Evolutionary conservation across 768 basidiomycete species (phyloP).

Genomic region (Rhodotorula sphaerocarpa): DNA sequence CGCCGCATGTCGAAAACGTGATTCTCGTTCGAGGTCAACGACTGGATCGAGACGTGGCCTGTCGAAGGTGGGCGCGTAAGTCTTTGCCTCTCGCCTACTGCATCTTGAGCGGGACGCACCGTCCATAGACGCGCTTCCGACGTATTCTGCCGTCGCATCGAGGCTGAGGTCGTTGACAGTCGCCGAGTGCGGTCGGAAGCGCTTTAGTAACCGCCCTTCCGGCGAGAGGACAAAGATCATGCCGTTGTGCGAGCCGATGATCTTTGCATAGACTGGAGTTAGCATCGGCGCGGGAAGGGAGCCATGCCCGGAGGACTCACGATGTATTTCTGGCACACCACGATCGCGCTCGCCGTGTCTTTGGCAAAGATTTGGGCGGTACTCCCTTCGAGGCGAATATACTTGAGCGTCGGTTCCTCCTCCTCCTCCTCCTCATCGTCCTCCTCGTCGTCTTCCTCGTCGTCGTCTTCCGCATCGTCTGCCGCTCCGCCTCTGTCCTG

Average conservation of each 20-base stretch:
- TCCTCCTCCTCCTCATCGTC: conserved; percentile 56
- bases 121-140: conserved; percentile 87
- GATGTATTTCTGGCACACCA: conserved; percentile 63
- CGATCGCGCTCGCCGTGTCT: conserved; percentile 77
- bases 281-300: background rate
- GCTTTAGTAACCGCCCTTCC: conserved; percentile 71
- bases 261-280: conserved; percentile 52
- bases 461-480: conserved; percentile 2
- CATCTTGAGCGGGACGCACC: no score
- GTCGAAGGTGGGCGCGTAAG: background rate
- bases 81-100: no score
- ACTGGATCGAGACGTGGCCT: conserved; percentile 88
- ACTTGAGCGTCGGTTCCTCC: conserved; percentile 81
- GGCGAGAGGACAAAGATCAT: conserved; percentile 77
- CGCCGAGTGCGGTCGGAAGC: conserved; percentile 80
- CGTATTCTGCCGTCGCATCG: conserved; percentile 75
- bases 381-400: conserved; percentile 66
- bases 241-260: conserved; percentile 85
- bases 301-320: conserved; percentile 46
- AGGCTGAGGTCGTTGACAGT: conserved; percentile 76
- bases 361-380: conserved; percentile 72
- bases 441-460: conserved; percentile 46
- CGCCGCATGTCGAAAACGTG: conserved; percentile 85
- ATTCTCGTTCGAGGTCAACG: conserved; percentile 59
- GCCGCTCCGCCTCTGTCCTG: background rate